Conservation (phyloP, 345 rosid genomes). For the Triadica sebifera region DNA sequence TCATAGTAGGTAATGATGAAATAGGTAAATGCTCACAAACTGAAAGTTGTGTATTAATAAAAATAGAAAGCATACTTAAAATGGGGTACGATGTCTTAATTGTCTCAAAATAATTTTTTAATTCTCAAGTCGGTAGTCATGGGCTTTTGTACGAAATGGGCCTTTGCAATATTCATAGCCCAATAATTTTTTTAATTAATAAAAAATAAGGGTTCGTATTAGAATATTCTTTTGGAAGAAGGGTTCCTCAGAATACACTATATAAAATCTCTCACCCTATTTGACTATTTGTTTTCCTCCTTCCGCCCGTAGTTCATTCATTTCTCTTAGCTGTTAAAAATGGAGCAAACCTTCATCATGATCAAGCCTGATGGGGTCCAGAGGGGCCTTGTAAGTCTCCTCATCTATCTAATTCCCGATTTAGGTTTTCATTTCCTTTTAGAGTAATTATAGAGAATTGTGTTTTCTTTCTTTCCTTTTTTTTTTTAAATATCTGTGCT, state of each 20-base stretch:
- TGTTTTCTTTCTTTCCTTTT: not conserved
- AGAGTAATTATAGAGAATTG: not conserved
- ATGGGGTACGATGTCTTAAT: too few relatives aligned
- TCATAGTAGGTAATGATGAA: too few relatives aligned
- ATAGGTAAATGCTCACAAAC: too few relatives aligned
- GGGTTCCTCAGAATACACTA: slow-evolving; percentile 1
- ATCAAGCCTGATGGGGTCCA: slow-evolving; percentile 98
- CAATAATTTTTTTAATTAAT: not conserved
- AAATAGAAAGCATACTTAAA: too few relatives aligned
- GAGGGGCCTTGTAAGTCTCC: slow-evolving; percentile 67
- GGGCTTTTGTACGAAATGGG: not conserved
- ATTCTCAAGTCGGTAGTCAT: too few relatives aligned
- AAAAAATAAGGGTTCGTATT: not conserved
- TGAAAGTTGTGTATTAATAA: too few relatives aligned
- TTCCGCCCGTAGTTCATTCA: not conserved
- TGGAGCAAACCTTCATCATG: slow-evolving; percentile 97
- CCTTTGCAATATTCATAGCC: not conserved
- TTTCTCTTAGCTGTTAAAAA: not conserved
- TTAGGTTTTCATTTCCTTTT: not conserved
- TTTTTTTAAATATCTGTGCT: not conserved
- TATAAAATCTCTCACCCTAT: not conserved
- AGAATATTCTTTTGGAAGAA: slow-evolving; percentile 1
- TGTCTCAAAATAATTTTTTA: too few relatives aligned
- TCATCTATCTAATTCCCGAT: not conserved
- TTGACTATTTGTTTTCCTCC: too few relatives aligned